phyloP scores from a whole-genome alignment of 2,329 filamentous ascomycete genomes.

The Rutstroemia sp. region DNA sequence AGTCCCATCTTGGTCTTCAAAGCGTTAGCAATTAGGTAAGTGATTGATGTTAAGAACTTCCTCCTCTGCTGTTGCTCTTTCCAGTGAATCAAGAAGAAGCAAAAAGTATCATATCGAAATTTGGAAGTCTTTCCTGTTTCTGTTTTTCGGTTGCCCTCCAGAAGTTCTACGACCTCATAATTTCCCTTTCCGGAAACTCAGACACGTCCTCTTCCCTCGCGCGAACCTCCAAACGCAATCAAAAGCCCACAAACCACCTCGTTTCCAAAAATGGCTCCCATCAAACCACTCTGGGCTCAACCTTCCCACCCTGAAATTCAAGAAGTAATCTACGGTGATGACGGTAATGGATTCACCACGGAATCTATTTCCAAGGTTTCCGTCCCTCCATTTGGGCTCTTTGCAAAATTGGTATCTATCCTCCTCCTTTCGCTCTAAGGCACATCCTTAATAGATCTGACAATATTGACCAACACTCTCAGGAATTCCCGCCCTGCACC shows the following conservation, averaged over 20 bases:
- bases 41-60: neutral
- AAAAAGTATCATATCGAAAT: no score
- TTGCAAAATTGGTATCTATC: constrained; percentile 47
- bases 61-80: neutral
- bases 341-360: constrained; percentile 43
- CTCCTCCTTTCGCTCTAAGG: neutral
- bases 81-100: no score
- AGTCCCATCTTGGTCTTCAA: neutral
- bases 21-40: neutral
- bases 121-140: no score
- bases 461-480: neutral
- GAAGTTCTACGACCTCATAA: neutral
- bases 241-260: neutral
- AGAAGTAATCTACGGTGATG: constrained; percentile 44
- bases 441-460: neutral
- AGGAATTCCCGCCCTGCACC: constrained; percentile 52
- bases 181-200: neutral
- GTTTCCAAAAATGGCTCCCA: constrained; percentile 39
- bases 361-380: constrained; percentile 50
- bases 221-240: neutral
- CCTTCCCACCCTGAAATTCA: constrained; percentile 54
- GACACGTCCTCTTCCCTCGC: neutral
- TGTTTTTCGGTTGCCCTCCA: no score
- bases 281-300: constrained; percentile 51
- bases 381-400: constrained; percentile 56